phyloP scores from a whole-genome alignment of 116 monocot genomes.

The Thalassia testudinum region DNA sequence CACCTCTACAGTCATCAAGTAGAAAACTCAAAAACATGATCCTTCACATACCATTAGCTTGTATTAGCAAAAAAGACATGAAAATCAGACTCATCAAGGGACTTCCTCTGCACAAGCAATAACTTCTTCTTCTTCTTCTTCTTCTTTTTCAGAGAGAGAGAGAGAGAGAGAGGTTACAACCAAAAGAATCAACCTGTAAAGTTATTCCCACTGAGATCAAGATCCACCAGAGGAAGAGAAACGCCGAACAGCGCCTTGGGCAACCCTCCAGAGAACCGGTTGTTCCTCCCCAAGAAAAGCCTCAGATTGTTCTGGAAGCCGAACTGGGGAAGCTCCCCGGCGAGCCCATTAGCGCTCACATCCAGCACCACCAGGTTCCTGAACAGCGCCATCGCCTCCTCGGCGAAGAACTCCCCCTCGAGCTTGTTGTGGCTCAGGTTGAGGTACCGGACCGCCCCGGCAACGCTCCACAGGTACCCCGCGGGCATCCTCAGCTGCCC shows the following conservation, averaged over 20 bases:
- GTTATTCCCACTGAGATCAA: conserved; percentile 81
- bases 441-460: conserved; percentile 30
- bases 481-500: conserved; percentile 29
- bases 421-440: conserved; percentile 59
- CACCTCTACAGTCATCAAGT: too few species aligned
- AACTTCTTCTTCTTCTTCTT: too few species aligned
- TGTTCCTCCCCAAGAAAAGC: conserved; percentile 31
- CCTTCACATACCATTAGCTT: too few species aligned
- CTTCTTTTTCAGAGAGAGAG: too few species aligned
- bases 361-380: conserved; percentile 62
- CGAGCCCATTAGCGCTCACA: conserved; percentile 40
- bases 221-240: conserved; percentile 32
- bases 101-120: too few species aligned
- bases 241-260: conserved; percentile 38
- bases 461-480: conserved; percentile 22
- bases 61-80: too few species aligned
- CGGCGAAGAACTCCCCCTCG: conserved; percentile 38
- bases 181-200: too few species aligned
- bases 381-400: conserved; percentile 30
- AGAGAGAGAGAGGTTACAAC: too few species aligned
- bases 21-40: too few species aligned
- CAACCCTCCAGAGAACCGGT: conserved; percentile 39
- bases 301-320: conserved; percentile 32
- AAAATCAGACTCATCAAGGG: too few species aligned
- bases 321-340: conserved; percentile 51